These are phyloP conservation scores for Candida orba DNA, from an alignment of 805 yeast species.

Conservation along the genomic window DNA sequence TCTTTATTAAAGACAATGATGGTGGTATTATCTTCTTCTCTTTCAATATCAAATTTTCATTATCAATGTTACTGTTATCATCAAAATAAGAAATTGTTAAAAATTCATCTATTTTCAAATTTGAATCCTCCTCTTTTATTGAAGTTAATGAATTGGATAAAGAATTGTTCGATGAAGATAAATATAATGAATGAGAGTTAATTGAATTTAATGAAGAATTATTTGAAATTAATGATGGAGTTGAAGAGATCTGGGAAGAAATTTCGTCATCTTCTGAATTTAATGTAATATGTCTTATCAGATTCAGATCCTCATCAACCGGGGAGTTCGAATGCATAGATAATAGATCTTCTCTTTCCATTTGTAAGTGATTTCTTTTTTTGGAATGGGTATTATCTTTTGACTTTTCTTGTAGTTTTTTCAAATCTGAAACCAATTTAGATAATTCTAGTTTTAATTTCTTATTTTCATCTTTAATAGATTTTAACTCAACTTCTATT, in stretches of 20 bases:
- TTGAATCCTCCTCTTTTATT: conserved; percentile 19
- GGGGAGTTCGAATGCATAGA: conserved; percentile 3
- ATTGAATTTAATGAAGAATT: conserved; percentile 12
- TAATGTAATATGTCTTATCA: background rate
- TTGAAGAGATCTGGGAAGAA: conserved; percentile 17
- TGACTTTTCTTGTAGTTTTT: conserved; percentile 23
- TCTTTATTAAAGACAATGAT: conserved; percentile 7
- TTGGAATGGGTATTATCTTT: conserved; percentile 10
- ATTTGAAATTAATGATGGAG: conserved; percentile 19
- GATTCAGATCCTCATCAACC: conserved; percentile 7
- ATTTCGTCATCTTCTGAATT: conserved; percentile 19
- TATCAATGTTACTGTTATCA: background rate
- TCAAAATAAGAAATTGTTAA: conserved; percentile 20
- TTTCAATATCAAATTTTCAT: conserved; percentile 1
- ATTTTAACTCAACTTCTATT: conserved; percentile 32
- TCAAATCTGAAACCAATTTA: conserved; percentile 37
- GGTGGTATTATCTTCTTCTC: conserved; percentile 4
- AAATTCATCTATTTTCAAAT: conserved; percentile 20
- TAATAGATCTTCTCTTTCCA: conserved; percentile 13
- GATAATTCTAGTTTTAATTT: conserved; percentile 37
- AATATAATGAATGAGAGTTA: conserved; percentile 3
- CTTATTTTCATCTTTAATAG: conserved; percentile 39
- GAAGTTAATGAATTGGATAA: conserved; percentile 12
- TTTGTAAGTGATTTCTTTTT: conserved; percentile 17
- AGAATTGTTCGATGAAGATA: conserved; percentile 1